Conservation (phyloP, 176 grass and related monocot species). For the Pharus latifolius region DNA sequence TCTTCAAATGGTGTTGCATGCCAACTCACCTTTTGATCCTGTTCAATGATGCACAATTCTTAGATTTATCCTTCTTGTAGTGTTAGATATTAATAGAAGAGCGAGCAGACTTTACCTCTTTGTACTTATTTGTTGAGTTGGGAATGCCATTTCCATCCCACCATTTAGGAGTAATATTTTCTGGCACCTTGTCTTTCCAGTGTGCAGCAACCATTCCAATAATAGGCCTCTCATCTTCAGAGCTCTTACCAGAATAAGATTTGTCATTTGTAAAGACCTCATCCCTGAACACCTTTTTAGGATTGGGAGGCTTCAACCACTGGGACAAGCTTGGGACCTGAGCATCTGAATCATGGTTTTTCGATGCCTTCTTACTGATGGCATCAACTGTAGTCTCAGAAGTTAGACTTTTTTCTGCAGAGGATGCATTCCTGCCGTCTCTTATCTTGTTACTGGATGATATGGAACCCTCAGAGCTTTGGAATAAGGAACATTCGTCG, state of each 20-base stretch:
- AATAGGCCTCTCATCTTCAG: conserved; percentile 67
- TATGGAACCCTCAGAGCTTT: conserved; percentile 19
- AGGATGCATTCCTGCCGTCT: neutral
- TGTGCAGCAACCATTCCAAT: conserved; percentile 88
- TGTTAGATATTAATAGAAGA: conserved; percentile 10
- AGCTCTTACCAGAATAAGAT: conserved; percentile 50
- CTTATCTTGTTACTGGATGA: conserved; percentile 31
- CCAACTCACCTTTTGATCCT: conserved; percentile 95
- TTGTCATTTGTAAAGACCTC: conserved; percentile 23
- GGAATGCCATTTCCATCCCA: conserved; percentile 97
- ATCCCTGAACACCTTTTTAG: conserved; percentile 20
- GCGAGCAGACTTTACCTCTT: conserved; percentile 58
- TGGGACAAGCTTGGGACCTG: conserved; percentile 53
- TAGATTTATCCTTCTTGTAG: neutral
- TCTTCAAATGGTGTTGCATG: conserved; percentile 81
- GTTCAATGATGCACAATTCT: conserved; percentile 6
- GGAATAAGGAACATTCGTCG: conserved; percentile 37
- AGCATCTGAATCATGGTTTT: conserved; percentile 24
- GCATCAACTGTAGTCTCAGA: conserved; percentile 10
- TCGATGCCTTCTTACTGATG: conserved; percentile 26
- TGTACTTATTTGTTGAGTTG: conserved; percentile 97
- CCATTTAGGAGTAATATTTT: conserved; percentile 26
- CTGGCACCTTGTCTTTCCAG: conserved; percentile 59
- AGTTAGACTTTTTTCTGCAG: conserved; percentile 7
- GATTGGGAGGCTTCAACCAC: conserved; percentile 73